Evolutionary conservation across 2,329 filamentous ascomycete genomes (phyloP).

Genomic region (Apiospora pterosperma): DNA sequence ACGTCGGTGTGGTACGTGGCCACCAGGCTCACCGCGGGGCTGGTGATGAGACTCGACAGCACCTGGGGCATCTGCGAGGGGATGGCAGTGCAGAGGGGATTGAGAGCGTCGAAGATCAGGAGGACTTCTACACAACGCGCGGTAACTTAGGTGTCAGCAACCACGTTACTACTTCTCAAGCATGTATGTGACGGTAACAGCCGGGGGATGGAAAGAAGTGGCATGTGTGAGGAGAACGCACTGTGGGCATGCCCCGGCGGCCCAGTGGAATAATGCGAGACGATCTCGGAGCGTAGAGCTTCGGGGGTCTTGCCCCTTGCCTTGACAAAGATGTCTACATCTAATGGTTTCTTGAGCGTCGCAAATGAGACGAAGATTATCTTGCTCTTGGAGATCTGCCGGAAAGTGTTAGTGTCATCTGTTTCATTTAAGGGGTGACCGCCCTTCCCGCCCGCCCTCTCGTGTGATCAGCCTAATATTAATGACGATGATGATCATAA

Average conservation of each 20-base stretch:
- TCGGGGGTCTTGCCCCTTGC: conserved; percentile 57
- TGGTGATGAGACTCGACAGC: conserved; percentile 65
- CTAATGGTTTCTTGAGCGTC: conserved; percentile 61
- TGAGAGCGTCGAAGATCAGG: conserved; percentile 77
- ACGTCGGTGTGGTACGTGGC: conserved; percentile 82
- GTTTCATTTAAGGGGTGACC: neutral
- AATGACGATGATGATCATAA: neutral
- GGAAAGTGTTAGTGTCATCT: neutral
- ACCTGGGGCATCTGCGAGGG: conserved; percentile 62
- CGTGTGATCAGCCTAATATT: neutral
- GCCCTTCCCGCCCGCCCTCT: neutral
- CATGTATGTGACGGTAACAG: neutral
- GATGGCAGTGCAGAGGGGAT: conserved; percentile 55
- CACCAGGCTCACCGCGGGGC: conserved; percentile 67
- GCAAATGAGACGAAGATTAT: conserved; percentile 77
- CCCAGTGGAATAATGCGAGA: conserved; percentile 45
- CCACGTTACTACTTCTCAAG: neutral
- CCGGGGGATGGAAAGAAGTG: no score
- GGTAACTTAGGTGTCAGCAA: neutral
- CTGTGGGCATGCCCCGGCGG: conserved; percentile 36
- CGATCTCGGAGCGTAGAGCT: conserved; percentile 57
- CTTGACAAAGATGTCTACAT: conserved; percentile 65
- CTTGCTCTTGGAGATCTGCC: conserved; percentile 60
- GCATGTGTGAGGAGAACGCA: conserved; percentile 34
- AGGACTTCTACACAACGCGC: conserved; percentile 55